These are phyloP conservation scores for Beauveria medogensis DNA, from an alignment of 2,329 filamentous ascomycete species.

Conservation along the genomic window DNA sequence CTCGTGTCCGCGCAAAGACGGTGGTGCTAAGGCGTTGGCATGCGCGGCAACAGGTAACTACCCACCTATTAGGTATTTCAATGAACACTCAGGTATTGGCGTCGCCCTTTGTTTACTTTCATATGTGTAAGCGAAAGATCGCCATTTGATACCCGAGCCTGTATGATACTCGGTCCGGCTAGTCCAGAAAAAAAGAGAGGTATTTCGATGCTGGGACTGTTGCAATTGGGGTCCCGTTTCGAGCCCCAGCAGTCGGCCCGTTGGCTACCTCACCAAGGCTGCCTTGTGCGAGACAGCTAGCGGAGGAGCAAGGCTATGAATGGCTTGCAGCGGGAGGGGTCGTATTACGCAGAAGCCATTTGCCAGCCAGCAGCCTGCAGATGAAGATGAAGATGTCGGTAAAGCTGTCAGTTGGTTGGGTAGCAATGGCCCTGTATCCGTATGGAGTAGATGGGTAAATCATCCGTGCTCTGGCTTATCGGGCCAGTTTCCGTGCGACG, in stretches of 20 bases:
- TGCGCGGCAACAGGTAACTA: no score
- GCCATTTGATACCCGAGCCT: no score
- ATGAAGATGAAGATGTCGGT: neutral
- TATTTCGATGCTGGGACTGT: neutral
- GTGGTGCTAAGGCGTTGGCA: no score
- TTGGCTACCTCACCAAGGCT: neutral
- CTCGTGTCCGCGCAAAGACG: no score
- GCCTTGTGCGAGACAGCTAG: conserved; percentile 6
- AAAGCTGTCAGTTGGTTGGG: neutral
- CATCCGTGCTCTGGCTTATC: neutral
- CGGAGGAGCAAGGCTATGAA: neutral
- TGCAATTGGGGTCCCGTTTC: neutral
- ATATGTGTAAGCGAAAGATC: no score
- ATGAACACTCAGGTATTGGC: no score
- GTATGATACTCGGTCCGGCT: no score
- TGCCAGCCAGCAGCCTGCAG: neutral
- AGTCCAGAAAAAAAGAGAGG: neutral
- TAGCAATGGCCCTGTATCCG: neutral
- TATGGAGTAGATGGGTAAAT: neutral
- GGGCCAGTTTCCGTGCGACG: neutral
- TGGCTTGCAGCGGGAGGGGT: no score
- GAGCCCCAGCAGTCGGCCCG: neutral
- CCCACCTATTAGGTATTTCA: no score
- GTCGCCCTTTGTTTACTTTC: no score
- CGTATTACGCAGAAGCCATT: neutral